These are phyloP conservation scores for Tulasnella sp. DNA, from an alignment of 768 basidiomycete species.

Conservation along the genomic window DNA sequence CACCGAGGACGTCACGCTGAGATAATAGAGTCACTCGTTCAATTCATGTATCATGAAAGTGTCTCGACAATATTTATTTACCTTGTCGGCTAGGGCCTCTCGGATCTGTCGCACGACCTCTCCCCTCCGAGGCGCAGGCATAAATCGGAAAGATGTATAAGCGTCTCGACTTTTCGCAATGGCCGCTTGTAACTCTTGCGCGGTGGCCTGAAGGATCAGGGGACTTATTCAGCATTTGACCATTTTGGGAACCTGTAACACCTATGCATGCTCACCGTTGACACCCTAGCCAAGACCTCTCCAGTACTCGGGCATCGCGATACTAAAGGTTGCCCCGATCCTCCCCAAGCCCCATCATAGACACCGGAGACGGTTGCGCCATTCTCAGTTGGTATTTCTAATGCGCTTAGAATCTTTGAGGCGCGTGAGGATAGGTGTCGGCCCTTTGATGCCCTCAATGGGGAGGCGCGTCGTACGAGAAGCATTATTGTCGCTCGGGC, in stretches of 20 bases:
- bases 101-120: conserved; percentile 83
- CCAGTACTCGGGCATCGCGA: conserved; percentile 82
- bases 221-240: background rate
- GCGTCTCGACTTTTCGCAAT: conserved; percentile 67
- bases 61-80: conserved; percentile 23
- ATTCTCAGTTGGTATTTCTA: conserved; percentile 47
- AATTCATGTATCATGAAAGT: conserved; percentile 8
- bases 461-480: too few species aligned
- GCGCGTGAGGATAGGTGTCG: conserved; percentile 48
- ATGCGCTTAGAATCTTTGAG: conserved; percentile 49
- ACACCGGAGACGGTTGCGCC: conserved; percentile 53
- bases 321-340: conserved; percentile 54
- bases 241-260: background rate
- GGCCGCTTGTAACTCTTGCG: conserved; percentile 58
- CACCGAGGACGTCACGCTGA: conserved; percentile 68
- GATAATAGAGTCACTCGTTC: conserved; percentile 13
- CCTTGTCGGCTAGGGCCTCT: conserved; percentile 69
- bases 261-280: conserved; percentile 41
- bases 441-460: background rate
- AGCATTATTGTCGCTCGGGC: too few species aligned
- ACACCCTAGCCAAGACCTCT: conserved; percentile 66
- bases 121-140: conserved; percentile 82
- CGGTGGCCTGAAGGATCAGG: conserved; percentile 42
- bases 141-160: conserved; percentile 52
- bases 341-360: conserved; percentile 75